Evolutionary conservation across 106 monocot species (phyloP), one percentile per base, ranked within the genome.

Genomic region (Dendrobium officinale): DNA sequence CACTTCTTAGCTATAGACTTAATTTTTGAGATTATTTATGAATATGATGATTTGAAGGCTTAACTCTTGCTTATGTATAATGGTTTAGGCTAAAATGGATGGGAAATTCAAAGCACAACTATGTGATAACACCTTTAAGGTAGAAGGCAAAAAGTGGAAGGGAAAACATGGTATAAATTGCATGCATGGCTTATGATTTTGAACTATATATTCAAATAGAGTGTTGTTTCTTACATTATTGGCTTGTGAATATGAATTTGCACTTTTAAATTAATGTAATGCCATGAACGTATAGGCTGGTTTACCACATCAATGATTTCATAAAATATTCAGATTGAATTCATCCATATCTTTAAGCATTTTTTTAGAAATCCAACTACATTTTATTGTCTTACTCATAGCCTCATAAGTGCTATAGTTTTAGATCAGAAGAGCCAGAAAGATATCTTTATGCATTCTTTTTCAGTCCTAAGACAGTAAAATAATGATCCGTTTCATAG

Each of bases 91-190:
- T 86, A 44, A 91, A 86, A 67, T 91, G 91, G 91, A 91, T 72
- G 91, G 91, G 27, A 91, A 91, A 61, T 91, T 66, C 51, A 88
- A 91, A 81, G 91, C 91, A 20, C 91, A 91, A 72, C 78, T 88
- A 19, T 88, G 91, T 88, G 91, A 88, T 68, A 91, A 88, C 61
- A 82, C 83, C 18, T 78, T 84, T 79, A 77, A 75, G 72, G 79
- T 86, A 20, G 84, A 86, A 86, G 91, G 91, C 16, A 76, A 88
- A 67, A 88, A 86, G 49, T 67, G 91, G 19, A 88, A 86, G 59
- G 91, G 91, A 11, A 88, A 83, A 55, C 91, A 91, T 72, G 88
- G 91, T 91, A 83, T 80, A 9, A 9, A 4, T 67, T 22, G 4
- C 67, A 24, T 29, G 27, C 27, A 6, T 67, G 11, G 49, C 2